These are phyloP conservation scores for Alternaria hordeiaustralica DNA, from an alignment of 2,329 filamentous ascomycete species.

Conservation along the genomic window DNA sequence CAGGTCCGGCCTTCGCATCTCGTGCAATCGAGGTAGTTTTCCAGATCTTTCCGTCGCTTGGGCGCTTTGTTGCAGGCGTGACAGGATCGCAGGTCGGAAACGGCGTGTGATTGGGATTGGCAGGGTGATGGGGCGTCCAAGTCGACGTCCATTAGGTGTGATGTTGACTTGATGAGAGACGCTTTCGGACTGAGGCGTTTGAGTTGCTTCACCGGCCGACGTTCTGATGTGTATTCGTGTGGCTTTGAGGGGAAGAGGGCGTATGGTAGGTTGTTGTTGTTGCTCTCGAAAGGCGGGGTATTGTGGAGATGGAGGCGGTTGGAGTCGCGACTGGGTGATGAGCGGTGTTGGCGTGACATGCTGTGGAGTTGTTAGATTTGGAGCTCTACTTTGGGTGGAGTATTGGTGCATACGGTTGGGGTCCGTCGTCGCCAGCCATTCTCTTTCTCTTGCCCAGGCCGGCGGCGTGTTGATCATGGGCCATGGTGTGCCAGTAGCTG, in stretches of 20 bases:
- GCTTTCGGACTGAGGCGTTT: constrained; percentile 33
- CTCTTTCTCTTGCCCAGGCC: constrained; percentile 43
- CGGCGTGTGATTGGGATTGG: constrained; percentile 8
- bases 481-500: constrained; percentile 28
- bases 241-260: constrained; percentile 8
- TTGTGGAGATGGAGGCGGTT: constrained; percentile 19
- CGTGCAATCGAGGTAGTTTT: constrained; percentile 69
- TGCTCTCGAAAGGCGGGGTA: constrained; percentile 20
- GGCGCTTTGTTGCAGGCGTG: constrained; percentile 72
- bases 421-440: constrained; percentile 19
- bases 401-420: constrained; percentile 15
- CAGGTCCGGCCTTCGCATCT: constrained; percentile 69
- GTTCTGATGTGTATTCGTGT: constrained; percentile 21
- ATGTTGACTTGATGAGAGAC: constrained; percentile 35
- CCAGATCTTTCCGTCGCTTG: constrained; percentile 69
- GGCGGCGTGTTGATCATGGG: constrained; percentile 23
- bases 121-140: constrained; percentile 13
- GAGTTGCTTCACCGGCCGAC: constrained; percentile 41
- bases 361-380: constrained; percentile 10
- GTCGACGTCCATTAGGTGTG: constrained; percentile 44
- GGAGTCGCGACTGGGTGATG: constrained; percentile 14
- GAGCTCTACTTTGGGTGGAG: neutral
- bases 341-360: constrained; percentile 16
- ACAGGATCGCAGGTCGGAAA: constrained; percentile 57
- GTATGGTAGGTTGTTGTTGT: constrained; percentile 21